Evolutionary conservation across 495 filamentous ascomycete genomes (phyloP).

Genomic region (Penicillium cinerascens): DNA sequence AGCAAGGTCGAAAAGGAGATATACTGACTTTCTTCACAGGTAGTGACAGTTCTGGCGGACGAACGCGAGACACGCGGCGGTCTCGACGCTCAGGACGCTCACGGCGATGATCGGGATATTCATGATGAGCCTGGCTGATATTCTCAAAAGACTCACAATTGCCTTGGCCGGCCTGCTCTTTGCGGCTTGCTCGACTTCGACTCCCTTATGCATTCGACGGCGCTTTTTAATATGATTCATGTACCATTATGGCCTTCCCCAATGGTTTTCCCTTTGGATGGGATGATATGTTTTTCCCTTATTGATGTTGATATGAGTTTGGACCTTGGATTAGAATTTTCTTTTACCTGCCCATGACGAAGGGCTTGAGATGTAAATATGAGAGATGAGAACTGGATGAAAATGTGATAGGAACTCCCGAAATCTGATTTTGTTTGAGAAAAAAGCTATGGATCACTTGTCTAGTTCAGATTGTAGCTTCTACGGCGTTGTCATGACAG

Average conservation of each 20-base stretch:
- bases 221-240: conserved; percentile 25
- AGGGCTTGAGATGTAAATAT: conserved; percentile 33
- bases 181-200: background rate
- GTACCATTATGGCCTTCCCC: conserved; percentile 34
- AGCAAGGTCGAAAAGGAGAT: background rate
- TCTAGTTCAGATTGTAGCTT: background rate
- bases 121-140: conserved; percentile 7
- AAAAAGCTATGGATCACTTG: background rate
- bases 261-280: conserved; percentile 12
- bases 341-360: conserved; percentile 3
- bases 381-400: conserved; percentile 12
- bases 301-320: conserved; percentile 18
- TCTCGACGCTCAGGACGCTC: conserved; percentile 32
- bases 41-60: conserved; percentile 48
- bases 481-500: background rate
- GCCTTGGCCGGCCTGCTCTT: background rate
- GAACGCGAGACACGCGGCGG: conserved; percentile 45
- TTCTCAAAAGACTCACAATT: background rate
- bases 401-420: conserved; percentile 1
- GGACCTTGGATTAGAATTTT: conserved; percentile 11
- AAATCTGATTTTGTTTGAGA: background rate
- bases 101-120: conserved; percentile 33
- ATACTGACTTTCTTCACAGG: conserved; percentile 31
- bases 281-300: conserved; percentile 14
- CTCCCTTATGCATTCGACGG: conserved; percentile 27